Conservation (phyloP, 2,329 filamentous ascomycete genomes). For the Gyromitra esculenta region DNA sequence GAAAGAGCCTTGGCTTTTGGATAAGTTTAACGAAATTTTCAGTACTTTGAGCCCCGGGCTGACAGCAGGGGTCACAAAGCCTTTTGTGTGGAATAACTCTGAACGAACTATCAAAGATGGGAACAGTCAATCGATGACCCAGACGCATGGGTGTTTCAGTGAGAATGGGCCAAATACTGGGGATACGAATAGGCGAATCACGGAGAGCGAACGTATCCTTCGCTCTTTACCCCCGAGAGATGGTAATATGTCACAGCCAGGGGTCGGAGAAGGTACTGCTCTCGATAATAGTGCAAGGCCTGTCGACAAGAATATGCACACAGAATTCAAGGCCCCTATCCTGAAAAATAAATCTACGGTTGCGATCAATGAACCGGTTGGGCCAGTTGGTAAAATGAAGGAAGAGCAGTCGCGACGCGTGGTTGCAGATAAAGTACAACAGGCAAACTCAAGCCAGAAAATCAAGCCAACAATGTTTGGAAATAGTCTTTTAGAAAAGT, state of each 20-base stretch:
- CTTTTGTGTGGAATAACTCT: constrained; percentile 21
- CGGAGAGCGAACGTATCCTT: constrained; percentile 30
- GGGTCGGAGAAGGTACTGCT: constrained; percentile 12
- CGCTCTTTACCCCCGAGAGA: constrained; percentile 24
- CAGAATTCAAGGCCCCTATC: background rate
- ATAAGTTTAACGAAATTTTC: constrained; percentile 14
- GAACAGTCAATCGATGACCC: background rate
- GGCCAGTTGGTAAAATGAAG: constrained; percentile 10
- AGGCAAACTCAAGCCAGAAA: background rate
- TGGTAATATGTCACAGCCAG: constrained; percentile 18
- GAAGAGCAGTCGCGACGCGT: background rate
- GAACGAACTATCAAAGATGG: background rate
- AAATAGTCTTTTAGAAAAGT: background rate
- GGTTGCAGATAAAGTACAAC: background rate
- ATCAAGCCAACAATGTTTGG: background rate
- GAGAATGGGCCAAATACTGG: background rate
- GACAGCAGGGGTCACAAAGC: background rate
- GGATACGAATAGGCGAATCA: background rate
- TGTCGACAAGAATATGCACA: background rate
- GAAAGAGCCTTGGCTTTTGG: constrained; percentile 8
- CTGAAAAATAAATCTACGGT: background rate
- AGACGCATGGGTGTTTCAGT: background rate
- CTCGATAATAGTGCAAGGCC: background rate
- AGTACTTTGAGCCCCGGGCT: background rate
- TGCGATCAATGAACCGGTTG: background rate